Conservation (phyloP, 2,329 filamentous ascomycete genomes). For the Sarocladium strictum region DNA sequence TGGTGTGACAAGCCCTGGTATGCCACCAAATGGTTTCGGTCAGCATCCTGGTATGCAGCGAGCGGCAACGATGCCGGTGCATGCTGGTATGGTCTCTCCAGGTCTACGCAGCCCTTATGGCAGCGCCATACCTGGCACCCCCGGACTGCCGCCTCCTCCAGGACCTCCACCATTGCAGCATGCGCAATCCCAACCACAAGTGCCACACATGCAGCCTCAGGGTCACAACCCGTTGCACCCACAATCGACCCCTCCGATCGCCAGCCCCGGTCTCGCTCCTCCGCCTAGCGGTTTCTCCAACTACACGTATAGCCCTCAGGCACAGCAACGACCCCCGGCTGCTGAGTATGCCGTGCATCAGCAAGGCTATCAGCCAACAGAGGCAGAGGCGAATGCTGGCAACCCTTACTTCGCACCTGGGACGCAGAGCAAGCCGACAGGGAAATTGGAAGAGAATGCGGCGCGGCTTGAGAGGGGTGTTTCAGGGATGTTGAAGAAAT, state of each 20-base stretch:
- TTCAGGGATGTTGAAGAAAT: constrained; percentile 66
- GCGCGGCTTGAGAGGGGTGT: constrained; percentile 65
- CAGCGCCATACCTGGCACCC: constrained; percentile 37
- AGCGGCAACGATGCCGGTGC: constrained; percentile 43
- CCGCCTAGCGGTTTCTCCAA: constrained; percentile 50
- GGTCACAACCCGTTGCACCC: constrained; percentile 16
- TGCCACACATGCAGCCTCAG: constrained; percentile 12
- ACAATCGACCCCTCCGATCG: constrained; percentile 22
- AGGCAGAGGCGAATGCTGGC: constrained; percentile 45
- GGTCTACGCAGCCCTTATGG: constrained; percentile 38
- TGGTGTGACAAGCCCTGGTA: constrained; percentile 35
- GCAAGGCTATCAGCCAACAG: constrained; percentile 64
- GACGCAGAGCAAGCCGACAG: constrained; percentile 39
- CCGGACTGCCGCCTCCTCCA: constrained; percentile 32
- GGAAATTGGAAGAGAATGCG: constrained; percentile 58
- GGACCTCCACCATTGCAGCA: constrained; percentile 16
- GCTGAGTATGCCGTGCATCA: constrained; percentile 55
- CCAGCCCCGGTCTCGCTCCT: constrained; percentile 31
- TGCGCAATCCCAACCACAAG: constrained; percentile 11
- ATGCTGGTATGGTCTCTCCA: constrained; percentile 30
- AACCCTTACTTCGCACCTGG: constrained; percentile 31
- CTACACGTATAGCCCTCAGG: constrained; percentile 35
- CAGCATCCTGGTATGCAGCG: constrained; percentile 42
- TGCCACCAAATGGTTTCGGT: constrained; percentile 35
- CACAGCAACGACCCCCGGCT: neutral